These are phyloP conservation scores for Eucalyptus cloeziana DNA, from an alignment of 345 rosid genomes.

Conservation along the genomic window DNA sequence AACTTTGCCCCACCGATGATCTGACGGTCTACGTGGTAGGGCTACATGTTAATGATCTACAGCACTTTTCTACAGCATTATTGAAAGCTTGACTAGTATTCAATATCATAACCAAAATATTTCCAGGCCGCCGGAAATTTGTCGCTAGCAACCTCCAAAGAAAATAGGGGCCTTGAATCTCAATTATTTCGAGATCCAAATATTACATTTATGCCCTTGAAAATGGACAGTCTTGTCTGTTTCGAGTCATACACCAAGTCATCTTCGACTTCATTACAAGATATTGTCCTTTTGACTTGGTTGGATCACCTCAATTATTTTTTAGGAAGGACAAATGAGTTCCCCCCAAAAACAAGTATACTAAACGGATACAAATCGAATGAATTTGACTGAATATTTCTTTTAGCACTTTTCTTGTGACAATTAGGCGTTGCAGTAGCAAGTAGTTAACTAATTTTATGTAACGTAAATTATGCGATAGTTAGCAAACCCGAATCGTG, in stretches of 20 bases:
- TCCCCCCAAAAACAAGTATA: background rate
- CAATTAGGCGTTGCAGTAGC: background rate
- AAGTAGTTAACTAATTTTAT: background rate
- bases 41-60: no score
- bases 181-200: background rate
- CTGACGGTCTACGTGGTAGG: no score
- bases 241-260: background rate
- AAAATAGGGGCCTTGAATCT: background rate
- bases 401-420: background rate
- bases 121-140: background rate
- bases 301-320: background rate
- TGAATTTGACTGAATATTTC: background rate
- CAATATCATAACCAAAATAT: background rate
- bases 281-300: background rate
- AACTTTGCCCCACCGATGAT: no score
- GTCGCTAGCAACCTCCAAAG: no score
- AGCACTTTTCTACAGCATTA: background rate
- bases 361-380: no score
- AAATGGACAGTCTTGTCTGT: background rate
- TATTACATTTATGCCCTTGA: background rate
- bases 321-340: background rate
- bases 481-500: background rate
- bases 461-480: background rate
- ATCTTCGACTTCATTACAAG: background rate
- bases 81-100: background rate